Conservation (phyloP, 2,329 filamentous ascomycete genomes). For the Alternaria triticina region DNA sequence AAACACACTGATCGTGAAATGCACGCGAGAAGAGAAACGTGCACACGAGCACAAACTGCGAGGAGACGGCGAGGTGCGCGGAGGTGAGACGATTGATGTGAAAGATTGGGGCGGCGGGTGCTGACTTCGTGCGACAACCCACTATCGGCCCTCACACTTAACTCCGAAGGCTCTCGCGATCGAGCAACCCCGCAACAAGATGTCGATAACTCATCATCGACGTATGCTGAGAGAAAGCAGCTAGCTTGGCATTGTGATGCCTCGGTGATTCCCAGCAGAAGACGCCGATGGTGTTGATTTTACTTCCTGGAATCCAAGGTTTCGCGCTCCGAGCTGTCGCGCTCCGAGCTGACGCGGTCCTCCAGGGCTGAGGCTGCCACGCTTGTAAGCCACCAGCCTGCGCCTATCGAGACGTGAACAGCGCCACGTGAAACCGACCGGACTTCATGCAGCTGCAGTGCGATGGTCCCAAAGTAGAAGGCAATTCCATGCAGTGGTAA, state of each 20-base stretch:
- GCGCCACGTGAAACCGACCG: not conserved
- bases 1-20: not conserved
- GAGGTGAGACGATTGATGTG: not conserved
- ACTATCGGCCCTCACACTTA: not conserved
- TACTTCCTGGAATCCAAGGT: not conserved
- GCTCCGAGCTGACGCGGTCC: not conserved
- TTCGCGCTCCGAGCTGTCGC: not conserved
- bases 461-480: not conserved
- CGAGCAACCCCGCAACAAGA: not conserved
- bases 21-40: not conserved
- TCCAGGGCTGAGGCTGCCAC: not conserved
- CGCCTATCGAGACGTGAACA: not conserved
- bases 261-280: not conserved
- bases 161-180: not conserved
- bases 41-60: not conserved
- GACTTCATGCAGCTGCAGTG: not conserved
- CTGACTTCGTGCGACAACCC: not conserved
- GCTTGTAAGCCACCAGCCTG: not conserved
- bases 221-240: not conserved
- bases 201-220: not conserved
- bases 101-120: not conserved
- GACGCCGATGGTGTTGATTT: conserved; percentile 3
- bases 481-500: not conserved
- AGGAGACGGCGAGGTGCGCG: not conserved
- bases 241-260: not conserved